Evolutionary conservation across 2,329 filamentous ascomycete species (phyloP), one percentile per base, ranked within the genome.

Genomic region (Drechslerella dactyloides): DNA sequence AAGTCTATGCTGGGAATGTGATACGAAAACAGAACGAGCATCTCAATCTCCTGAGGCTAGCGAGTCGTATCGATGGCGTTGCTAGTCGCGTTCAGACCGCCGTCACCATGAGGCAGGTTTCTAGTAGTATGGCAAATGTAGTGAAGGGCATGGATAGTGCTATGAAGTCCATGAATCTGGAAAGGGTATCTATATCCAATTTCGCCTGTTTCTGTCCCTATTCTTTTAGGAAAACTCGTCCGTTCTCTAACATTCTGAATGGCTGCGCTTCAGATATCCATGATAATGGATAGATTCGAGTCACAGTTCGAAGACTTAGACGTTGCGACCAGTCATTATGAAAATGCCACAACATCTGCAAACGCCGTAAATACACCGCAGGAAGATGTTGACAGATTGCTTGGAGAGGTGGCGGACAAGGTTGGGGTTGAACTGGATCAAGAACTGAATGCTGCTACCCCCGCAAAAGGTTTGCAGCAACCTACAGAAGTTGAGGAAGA

Each of bases 361-460:
- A 96, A 91, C 79, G 90, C 80, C 77, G 89, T 82, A 78, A 90
- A 83, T 79, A 93, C 82, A 81, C 90, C 82, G 80, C 86, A 96
- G 78, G 91, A 96, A 76, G 91, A 93, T 75, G 91, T 96, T 1
- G 91, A 96, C 79, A 87, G 91, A 75, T 81, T 96, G 73, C 89
- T 96, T 81, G 89, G 86, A 74, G 90, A 96, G 81, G 86, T 94
- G 48, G 91, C 91, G 74, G 92, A 96, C 79, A 91, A 96, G 79
- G 91, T 90, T 8, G 92, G 92, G 60, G 86, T 96, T 58, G 90
- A 94, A 80, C 83, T 96, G 73, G 87, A 87, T 75, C 85, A 89
- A 78, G 90, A 94, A 80, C 87, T 96, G 76, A 83, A 83, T 24
- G 87, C 88, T 52, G 85, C 88, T 6, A 81, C 85, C 13, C 82